Evolutionary conservation across 495 filamentous ascomycete genomes (phyloP).

Genomic region (Penicillium verhagenii): DNA sequence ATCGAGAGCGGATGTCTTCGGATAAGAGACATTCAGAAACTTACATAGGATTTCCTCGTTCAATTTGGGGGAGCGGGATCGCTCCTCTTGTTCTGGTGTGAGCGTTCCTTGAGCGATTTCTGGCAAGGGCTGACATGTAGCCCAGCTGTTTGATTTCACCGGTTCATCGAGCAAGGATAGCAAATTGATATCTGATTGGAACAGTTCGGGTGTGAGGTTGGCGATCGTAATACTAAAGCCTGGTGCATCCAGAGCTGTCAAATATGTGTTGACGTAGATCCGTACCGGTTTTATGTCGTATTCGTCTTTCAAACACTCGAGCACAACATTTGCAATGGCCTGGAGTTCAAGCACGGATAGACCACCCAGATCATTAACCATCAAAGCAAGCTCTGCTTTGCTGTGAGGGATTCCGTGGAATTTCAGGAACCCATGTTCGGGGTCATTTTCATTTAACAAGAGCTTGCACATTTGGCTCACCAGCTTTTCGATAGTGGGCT

Average conservation of each 20-base stretch:
- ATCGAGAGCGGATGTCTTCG: not conserved
- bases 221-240: constrained; percentile 15
- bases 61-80: not conserved
- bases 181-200: not conserved
- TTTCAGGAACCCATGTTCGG: constrained; percentile 14
- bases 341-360: constrained; percentile 13
- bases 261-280: constrained; percentile 12
- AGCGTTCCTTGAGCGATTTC: not conserved
- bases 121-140: constrained; percentile 2
- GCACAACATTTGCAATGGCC: constrained; percentile 8
- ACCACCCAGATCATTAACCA: constrained; percentile 16
- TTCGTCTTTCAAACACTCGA: constrained; percentile 1
- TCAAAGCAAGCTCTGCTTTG: constrained; percentile 5
- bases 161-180: constrained; percentile 6
- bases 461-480: constrained; percentile 8
- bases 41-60: constrained; percentile 6
- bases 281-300: constrained; percentile 9
- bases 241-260: constrained; percentile 13
- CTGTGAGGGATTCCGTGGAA: constrained; percentile 4
- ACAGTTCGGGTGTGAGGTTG: constrained; percentile 7
- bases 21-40: too few relatives aligned
- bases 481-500: constrained; percentile 9
- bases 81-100: not conserved
- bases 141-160: constrained; percentile 4
- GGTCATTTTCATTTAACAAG: constrained; percentile 5